phyloP scores from a whole-genome alignment of 2,329 filamentous ascomycete genomes.

The Rhinocladiella mackenziei region DNA sequence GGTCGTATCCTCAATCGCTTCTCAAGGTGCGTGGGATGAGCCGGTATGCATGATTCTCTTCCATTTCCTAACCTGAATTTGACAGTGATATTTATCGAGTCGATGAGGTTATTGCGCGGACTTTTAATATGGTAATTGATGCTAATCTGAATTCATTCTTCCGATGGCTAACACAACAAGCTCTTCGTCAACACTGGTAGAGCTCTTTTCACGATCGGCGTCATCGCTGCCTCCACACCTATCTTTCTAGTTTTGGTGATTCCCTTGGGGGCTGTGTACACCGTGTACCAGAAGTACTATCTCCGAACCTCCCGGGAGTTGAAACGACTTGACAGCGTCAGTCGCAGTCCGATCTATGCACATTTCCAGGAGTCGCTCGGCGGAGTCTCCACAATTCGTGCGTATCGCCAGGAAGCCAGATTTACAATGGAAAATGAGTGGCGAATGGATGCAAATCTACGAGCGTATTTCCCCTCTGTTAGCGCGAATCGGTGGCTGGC shows the following conservation, averaged over 20 bases:
- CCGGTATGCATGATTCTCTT: background rate
- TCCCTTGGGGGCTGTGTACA: conserved; percentile 74
- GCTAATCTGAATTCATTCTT: conserved; percentile 21
- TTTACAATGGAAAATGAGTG: conserved; percentile 95
- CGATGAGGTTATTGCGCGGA: conserved; percentile 89
- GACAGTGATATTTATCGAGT: conserved; percentile 58
- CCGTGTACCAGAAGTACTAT: conserved; percentile 96
- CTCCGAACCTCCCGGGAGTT: conserved; percentile 92
- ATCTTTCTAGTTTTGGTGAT: conserved; percentile 75
- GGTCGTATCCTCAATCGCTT: conserved; percentile 97
- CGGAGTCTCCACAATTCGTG: conserved; percentile 90
- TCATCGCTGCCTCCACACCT: conserved; percentile 79
- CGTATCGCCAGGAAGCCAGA: conserved; percentile 80
- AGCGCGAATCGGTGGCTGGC: conserved; percentile 93
- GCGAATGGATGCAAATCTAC: conserved; percentile 90
- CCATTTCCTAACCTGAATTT: background rate
- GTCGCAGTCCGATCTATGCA: conserved; percentile 91
- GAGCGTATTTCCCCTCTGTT: conserved; percentile 93
- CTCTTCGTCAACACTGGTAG: conserved; percentile 71
- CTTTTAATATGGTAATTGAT: conserved; percentile 82
- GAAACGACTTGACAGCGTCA: conserved; percentile 92
- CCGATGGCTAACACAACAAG: conserved; percentile 24
- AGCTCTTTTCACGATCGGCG: conserved; percentile 75
- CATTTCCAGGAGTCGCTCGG: conserved; percentile 97
- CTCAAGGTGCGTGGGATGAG: conserved; percentile 62